Percentiles rank a stretch among this genome's conserved stretches.
Evolutionary conservation across 2,329 filamentous ascomycete genomes (phyloP).

Genomic region (Epichloe amarillans): DNA sequence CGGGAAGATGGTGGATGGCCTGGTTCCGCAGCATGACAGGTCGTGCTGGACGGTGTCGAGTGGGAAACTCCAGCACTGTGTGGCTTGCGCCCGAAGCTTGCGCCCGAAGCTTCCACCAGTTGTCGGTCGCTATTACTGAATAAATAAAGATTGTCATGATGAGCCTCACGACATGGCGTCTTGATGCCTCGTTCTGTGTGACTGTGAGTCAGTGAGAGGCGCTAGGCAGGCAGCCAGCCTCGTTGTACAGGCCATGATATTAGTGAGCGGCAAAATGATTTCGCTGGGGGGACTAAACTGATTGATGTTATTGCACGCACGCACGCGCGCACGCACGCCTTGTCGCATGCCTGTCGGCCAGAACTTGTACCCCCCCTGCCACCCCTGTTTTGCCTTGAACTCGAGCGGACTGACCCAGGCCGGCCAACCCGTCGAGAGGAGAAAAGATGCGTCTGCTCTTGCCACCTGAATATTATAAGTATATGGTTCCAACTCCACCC

Average conservation of each 20-base stretch:
- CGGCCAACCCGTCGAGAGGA: neutral
- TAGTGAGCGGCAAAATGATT: neutral
- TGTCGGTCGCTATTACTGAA: no score
- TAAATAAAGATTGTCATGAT: no score
- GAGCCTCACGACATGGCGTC: no score
- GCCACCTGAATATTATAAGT: constrained; percentile 2
- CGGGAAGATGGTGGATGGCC: neutral
- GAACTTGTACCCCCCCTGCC: constrained; percentile 4
- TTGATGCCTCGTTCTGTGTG: neutral
- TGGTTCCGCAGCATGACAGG: no score
- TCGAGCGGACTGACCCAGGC: neutral
- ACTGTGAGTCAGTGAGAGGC: neutral
- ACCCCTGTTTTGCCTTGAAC: neutral
- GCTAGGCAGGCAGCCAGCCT: neutral
- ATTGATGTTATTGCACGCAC: neutral
- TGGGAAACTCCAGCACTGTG: no score
- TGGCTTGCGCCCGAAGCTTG: no score
- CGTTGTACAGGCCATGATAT: neutral
- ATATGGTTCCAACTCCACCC: constrained; percentile 21
- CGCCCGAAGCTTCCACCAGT: no score
- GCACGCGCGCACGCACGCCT: constrained; percentile 5
- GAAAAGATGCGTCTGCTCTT: neutral
- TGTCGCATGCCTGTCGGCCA: constrained; percentile 14
- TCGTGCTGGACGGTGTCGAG: no score
- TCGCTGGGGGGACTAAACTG: neutral